Evolutionary conservation across 257 asterid genomes (phyloP), one percentile per base, ranked within the genome.

Genomic region (Capsicum pubescens): DNA sequence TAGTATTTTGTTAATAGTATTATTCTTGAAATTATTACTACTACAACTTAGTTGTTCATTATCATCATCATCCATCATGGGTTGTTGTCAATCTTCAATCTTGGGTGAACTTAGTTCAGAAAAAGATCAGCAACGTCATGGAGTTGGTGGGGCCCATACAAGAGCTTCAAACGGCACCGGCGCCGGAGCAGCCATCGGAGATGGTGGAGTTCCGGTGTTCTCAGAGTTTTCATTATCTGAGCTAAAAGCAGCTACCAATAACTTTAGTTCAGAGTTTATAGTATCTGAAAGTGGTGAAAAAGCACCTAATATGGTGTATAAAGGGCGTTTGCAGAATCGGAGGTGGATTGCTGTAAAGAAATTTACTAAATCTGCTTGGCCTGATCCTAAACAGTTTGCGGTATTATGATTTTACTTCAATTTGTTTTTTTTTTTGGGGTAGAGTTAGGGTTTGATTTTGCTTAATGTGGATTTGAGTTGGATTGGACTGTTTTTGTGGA

Each of bases 251-350:
- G 99, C 99, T 42, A 95, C 99, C 21, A 89, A 87, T 88, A 93
- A 88, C 93, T 95, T 95, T 92, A 95, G 97, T 91, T 92, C 99
- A 78, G 98, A 94, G 50, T 88, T 87, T 44, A 94, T 93, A 79
- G 99, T 95, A 56, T 94, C 98, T 66, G 99, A 94, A 92, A 93
- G 99, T 88, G 99, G 99, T 8, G 97, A 93, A 88, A 95, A 95
- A 81, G 99, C 99, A 21, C 99, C 98, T 8, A 95, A 95, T 89
- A 91, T 92, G 54, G 99, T 95, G 71, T 95, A 93, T 46, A 89
- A 91, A 55, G 99, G 99, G 61, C 94, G 97, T 14, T 87, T 95
- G 77, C 95, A 89, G 87, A 95, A 93, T 90, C 91, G 92, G 13
- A 92, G 99, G 15, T 93, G 95, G 98, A 93, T 95, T 92, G 97